phyloP scores from a whole-genome alignment of 2,329 filamentous ascomycete species.

The Aspergillus puulaauensis region DNA sequence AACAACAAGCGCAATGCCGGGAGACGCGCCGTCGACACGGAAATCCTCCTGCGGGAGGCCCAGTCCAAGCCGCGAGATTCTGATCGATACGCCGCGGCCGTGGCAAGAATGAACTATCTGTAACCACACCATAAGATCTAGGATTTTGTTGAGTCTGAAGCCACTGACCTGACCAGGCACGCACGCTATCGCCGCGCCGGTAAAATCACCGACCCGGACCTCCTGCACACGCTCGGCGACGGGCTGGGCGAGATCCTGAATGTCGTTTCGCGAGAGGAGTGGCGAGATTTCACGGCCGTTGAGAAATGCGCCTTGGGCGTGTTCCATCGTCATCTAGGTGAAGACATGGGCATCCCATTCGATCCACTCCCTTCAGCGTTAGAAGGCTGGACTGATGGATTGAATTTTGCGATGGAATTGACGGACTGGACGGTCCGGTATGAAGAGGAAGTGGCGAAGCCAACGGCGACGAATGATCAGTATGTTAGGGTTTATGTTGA shows the following conservation, averaged over 20 bases:
- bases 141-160: too few species aligned
- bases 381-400: slow-evolving; percentile 6
- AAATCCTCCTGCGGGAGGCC: slow-evolving; percentile 46
- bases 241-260: slow-evolving; percentile 62
- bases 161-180: slow-evolving; percentile 34
- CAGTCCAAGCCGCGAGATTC: slow-evolving; percentile 36
- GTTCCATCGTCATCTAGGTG: slow-evolving; percentile 64
- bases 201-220: slow-evolving; percentile 58
- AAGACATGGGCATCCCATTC: slow-evolving; percentile 62
- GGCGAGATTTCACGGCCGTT: slow-evolving; percentile 62
- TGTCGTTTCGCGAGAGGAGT: slow-evolving; percentile 64
- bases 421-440: slow-evolving; percentile 13
- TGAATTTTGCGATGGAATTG: slow-evolving; percentile 12
- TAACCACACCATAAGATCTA: background rate
- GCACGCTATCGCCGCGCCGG: slow-evolving; percentile 51
- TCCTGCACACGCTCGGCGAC: slow-evolving; percentile 59
- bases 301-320: slow-evolving; percentile 62
- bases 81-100: slow-evolving; percentile 43
- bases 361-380: slow-evolving; percentile 20
- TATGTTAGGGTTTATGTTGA: slow-evolving; percentile 18
- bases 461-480: slow-evolving; percentile 16
- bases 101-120: slow-evolving; percentile 61
- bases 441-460: slow-evolving; percentile 14
- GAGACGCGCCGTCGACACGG: slow-evolving; percentile 52
- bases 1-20: slow-evolving; percentile 42